Conservation (phyloP, 768 basidiomycete species). For the Amanita polypyramis region DNA sequence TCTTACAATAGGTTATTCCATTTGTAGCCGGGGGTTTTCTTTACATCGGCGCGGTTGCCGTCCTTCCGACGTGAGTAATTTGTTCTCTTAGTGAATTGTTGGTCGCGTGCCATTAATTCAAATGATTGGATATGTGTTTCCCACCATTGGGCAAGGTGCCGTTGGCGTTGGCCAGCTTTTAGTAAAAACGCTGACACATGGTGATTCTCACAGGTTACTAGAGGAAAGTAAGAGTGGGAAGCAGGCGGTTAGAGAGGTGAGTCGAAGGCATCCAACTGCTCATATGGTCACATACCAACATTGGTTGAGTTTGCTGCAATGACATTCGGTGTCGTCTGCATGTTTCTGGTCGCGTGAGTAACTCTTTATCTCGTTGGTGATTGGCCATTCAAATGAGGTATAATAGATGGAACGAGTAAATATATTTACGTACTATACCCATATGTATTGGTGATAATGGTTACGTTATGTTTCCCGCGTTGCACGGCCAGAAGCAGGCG, state of each 20-base stretch:
- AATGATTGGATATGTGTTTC: not conserved
- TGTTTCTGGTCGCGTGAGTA: constrained; percentile 87
- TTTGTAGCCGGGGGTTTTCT: constrained; percentile 89
- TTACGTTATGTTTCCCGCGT: not conserved
- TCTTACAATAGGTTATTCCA: constrained; percentile 58
- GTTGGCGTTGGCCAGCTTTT: not conserved
- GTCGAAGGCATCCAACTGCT: constrained; percentile 12
- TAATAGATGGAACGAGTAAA: constrained; percentile 70
- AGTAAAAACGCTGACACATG: constrained; percentile 5
- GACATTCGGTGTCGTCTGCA: constrained; percentile 83
- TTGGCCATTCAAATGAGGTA: not conserved
- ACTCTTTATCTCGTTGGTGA: constrained; percentile 7
- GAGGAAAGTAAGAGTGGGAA: constrained; percentile 80
- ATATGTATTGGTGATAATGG: not conserved
- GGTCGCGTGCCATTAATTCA: constrained; percentile 5
- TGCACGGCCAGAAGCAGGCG: not conserved
- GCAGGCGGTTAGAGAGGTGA: constrained; percentile 86
- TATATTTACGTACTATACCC: constrained; percentile 5
- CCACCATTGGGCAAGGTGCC: not conserved
- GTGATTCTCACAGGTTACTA: constrained; percentile 44
- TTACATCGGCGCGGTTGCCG: constrained; percentile 89
- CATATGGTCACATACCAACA: constrained; percentile 1
- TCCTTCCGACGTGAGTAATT: constrained; percentile 71
- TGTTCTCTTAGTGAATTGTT: not conserved
- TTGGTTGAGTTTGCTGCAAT: constrained; percentile 73